Conservation (phyloP, 2,329 filamentous ascomycete species). For the Talaromyces sp. region DNA sequence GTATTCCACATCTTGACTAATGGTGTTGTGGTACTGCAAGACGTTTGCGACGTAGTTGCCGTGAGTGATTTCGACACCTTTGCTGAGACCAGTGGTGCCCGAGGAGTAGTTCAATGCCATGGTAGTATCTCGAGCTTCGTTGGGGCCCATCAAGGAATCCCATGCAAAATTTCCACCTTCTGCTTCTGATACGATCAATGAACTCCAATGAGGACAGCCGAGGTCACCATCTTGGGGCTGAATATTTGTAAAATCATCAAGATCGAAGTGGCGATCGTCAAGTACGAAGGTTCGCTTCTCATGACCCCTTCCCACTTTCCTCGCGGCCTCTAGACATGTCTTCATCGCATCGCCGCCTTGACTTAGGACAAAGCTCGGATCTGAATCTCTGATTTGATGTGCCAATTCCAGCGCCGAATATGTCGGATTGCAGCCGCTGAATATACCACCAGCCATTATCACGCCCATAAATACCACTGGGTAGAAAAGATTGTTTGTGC, state of each 20-base stretch:
- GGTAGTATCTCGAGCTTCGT: conserved; percentile 33
- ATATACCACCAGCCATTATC: conserved; percentile 73
- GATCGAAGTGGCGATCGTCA: conserved; percentile 4
- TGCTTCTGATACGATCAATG: conserved; percentile 52
- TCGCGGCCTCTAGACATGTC: conserved; percentile 22
- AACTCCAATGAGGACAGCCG: conserved; percentile 57
- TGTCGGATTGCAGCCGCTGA: conserved; percentile 70
- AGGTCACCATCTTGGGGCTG: conserved; percentile 38
- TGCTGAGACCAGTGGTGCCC: conserved; percentile 75
- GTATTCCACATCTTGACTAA: conserved; percentile 48
- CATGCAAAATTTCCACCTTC: conserved; percentile 61
- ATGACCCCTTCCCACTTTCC: neutral
- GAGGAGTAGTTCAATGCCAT: conserved; percentile 73
- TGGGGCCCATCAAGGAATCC: conserved; percentile 46
- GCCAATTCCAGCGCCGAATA: conserved; percentile 69
- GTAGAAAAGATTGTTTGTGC: conserved; percentile 70
- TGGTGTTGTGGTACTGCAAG: conserved; percentile 54
- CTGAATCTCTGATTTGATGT: conserved; percentile 70
- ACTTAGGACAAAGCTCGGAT: conserved; percentile 61
- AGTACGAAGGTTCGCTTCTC: conserved; percentile 7
- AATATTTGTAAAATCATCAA: neutral
- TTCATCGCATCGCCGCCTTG: conserved; percentile 14
- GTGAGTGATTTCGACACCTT: conserved; percentile 81
- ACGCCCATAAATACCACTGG: conserved; percentile 68
- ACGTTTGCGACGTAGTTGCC: conserved; percentile 71